Evolutionary conservation across 164 flowering plant species (phyloP), one percentile per base, ranked within the genome.

Genomic region (Stephania yunnanensis): DNA sequence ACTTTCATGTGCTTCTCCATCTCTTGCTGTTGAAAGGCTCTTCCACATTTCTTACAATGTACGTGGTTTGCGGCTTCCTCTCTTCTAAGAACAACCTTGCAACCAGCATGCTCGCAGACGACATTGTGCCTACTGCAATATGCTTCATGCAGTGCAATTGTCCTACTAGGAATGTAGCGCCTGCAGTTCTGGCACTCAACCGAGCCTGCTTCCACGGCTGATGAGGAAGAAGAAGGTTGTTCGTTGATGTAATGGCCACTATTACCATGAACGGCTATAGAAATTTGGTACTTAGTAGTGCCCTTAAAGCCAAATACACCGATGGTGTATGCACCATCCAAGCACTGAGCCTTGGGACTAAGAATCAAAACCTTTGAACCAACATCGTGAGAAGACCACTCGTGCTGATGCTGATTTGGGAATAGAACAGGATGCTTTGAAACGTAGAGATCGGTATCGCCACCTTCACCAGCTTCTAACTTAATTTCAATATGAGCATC

Each of bases 381-480:
- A 74, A 93, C 73, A 77, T 93, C 99, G 75, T 95, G 97, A 30
- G 97, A 92, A 75, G 99, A 93, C 99, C 98, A 95, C 68, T 84
- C 85, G 75, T 93, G 99, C 79, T 91, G 97, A 77, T 93, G 97
- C 71, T 84, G 80, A 6, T 86, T 86, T 69, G 99, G 99, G 78
- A 91, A 93, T 63, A 93, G 73, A 64, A 87, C 82, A 19, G 99
- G 98, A 84, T 95, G 98, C 79, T 79, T 89, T 15, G 99, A 89
- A 45, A 95, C 82, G 71, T 93, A 95, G 75, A 95, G 83, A 83
- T 93, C 97, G 45, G 89, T 91, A 76, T 95, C 99, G 68, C 95
- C 97, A 52, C 79, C 86, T 68, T 81, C 83, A 53, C 81, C 75
- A 11, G 86, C 71, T 9, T 90, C 97, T 66, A 95, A 5, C 83